These are phyloP conservation scores for Pittosporum tobira DNA, from an alignment of 129 eudicot genomes.

Conservation along the genomic window DNA sequence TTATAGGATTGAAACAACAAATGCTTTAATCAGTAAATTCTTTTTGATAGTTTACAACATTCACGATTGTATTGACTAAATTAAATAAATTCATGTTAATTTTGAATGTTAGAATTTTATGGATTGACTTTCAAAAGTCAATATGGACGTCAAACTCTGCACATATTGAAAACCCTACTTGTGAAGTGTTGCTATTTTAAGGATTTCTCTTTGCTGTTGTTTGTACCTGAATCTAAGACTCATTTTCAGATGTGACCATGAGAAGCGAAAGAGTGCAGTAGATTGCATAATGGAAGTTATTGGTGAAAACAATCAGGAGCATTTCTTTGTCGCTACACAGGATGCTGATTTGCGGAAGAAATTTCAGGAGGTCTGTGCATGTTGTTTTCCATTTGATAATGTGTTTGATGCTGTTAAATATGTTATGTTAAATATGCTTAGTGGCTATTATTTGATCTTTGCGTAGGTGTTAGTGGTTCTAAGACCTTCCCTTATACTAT, in stretches of 20 bases:
- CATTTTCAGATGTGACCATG: conserved; percentile 73
- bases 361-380: conserved; percentile 58
- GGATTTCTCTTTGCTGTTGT: background rate
- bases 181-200: background rate
- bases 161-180: background rate
- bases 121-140: too few relatives aligned
- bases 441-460: background rate
- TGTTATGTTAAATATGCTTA: background rate
- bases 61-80: too few relatives aligned
- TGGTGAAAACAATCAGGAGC: conserved; percentile 73
- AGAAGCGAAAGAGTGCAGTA: conserved; percentile 67
- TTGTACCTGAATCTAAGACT: conserved; percentile 1
- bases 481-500: too few relatives aligned
- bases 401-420: conserved; percentile 1
- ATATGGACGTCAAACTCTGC: too few relatives aligned
- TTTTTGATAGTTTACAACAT: too few relatives aligned
- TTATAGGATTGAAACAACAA: too few relatives aligned
- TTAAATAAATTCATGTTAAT: too few relatives aligned
- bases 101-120: too few relatives aligned
- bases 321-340: conserved; percentile 90
- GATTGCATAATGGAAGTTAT: conserved; percentile 66
- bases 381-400: background rate
- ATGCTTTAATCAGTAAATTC: too few relatives aligned
- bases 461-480: background rate
- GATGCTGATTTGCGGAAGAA: conserved; percentile 74